Conservation (phyloP, 164 flowering plant genomes). For the Vitis cinerea region DNA sequence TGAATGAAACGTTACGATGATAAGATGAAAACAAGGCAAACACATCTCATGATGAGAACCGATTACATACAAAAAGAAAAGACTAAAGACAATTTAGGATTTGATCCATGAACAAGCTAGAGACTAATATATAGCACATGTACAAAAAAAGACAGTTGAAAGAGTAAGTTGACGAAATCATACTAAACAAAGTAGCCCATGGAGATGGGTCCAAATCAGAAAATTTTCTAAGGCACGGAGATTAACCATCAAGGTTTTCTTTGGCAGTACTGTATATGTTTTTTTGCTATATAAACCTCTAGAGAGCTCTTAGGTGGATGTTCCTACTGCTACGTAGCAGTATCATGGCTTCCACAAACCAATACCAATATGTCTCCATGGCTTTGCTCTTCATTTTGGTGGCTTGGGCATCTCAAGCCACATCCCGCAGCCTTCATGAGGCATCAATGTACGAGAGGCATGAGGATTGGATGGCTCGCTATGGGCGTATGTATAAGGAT, state of each 20-base stretch:
- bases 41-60: no score
- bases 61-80: no score
- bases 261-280: neutral
- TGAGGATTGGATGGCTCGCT: constrained; percentile 15
- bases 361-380: neutral
- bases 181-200: neutral
- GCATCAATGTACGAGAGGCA: constrained; percentile 8
- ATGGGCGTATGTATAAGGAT: constrained; percentile 12
- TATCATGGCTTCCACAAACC: neutral
- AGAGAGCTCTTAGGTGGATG: neutral
- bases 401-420: constrained; percentile 4
- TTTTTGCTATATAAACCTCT: neutral
- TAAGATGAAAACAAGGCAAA: neutral
- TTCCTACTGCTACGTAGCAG: neutral
- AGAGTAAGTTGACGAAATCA: neutral
- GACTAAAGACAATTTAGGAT: no score
- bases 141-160: neutral
- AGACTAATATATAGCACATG: no score
- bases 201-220: neutral
- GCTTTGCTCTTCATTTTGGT: constrained; percentile 9
- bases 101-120: no score
- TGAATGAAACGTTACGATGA: no score
- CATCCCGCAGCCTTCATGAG: neutral
- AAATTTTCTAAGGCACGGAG: neutral
- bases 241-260: no score